A percentile compares a stretch with the other conserved stretches of the same genome.
Conservation (phyloP, 2,329 filamentous ascomycete species). For the Chaetomiaceae sp. region DNA sequence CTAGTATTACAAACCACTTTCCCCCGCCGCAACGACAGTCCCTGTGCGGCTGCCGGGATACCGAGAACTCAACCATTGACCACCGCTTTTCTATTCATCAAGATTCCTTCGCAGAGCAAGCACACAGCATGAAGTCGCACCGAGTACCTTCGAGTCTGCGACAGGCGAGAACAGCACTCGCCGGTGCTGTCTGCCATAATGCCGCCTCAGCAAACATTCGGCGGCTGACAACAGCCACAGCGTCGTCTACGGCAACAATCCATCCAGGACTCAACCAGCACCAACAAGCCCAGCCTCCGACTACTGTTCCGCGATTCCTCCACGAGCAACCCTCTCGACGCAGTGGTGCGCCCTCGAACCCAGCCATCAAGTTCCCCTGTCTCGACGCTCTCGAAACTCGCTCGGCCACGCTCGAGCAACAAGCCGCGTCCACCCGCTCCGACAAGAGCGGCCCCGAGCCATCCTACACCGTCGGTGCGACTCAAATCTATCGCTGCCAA, state of each 20-base stretch:
- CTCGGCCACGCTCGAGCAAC: constrained; percentile 61
- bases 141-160: constrained; percentile 18
- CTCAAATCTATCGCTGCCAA: constrained; percentile 68
- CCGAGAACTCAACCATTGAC: background rate
- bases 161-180: constrained; percentile 11
- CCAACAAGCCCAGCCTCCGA: background rate
- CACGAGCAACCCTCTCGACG: constrained; percentile 23
- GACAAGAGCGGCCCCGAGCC: constrained; percentile 80
- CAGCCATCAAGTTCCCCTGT: constrained; percentile 84
- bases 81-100: background rate
- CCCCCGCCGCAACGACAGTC: background rate
- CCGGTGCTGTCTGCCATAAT: constrained; percentile 13
- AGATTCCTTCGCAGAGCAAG: background rate
- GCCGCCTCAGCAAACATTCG: constrained; percentile 2
- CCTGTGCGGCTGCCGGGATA: background rate
- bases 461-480: constrained; percentile 86
- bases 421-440: constrained; percentile 42
- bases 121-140: constrained; percentile 18
- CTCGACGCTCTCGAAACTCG: constrained; percentile 78
- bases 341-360: constrained; percentile 60
- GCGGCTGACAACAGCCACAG: background rate
- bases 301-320: constrained; percentile 11
- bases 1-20: background rate
- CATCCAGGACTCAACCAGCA: background rate
- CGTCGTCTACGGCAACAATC: background rate